phyloP scores from a whole-genome alignment of 2,329 filamentous ascomycete species.

The Cladosporium sp. region DNA sequence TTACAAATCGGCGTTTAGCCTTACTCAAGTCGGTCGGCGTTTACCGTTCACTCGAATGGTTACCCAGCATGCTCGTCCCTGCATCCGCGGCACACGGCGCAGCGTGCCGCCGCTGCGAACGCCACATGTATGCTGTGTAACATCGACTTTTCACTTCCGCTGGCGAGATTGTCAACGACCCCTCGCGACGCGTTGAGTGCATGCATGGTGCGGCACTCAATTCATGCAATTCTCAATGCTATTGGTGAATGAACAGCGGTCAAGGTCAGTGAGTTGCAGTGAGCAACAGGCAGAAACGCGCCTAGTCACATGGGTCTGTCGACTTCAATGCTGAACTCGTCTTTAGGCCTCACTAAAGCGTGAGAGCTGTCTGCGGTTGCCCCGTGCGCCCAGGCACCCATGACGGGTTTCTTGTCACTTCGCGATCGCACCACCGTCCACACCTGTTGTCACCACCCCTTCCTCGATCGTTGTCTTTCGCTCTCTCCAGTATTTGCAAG shows the following conservation, averaged over 20 bases:
- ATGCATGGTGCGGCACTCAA: neutral
- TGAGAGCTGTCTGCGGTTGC: too few relatives aligned
- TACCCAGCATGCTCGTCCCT: too few relatives aligned
- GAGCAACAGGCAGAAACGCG: constrained; percentile 10
- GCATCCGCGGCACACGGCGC: neutral
- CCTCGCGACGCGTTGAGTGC: neutral
- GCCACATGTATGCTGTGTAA: neutral
- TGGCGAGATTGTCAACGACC: neutral
- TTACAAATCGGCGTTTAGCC: too few relatives aligned
- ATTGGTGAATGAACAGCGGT: neutral
- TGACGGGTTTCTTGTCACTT: neutral
- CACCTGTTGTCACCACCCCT: neutral
- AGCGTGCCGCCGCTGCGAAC: neutral
- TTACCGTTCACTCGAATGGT: too few relatives aligned
- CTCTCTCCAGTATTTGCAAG: neutral
- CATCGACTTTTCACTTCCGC: neutral
- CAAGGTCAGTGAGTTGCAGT: neutral
- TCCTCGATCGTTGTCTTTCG: neutral
- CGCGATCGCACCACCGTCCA: neutral
- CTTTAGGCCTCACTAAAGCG: constrained; percentile 1
- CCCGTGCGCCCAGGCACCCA: too few relatives aligned
- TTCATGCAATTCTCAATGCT: too few relatives aligned
- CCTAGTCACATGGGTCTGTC: neutral
- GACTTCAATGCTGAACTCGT: neutral
- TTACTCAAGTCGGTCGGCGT: too few relatives aligned